Base-by-base conservation (phyloP, 2,329 filamentous ascomycete species). In the Cytospora mali region DNA sequence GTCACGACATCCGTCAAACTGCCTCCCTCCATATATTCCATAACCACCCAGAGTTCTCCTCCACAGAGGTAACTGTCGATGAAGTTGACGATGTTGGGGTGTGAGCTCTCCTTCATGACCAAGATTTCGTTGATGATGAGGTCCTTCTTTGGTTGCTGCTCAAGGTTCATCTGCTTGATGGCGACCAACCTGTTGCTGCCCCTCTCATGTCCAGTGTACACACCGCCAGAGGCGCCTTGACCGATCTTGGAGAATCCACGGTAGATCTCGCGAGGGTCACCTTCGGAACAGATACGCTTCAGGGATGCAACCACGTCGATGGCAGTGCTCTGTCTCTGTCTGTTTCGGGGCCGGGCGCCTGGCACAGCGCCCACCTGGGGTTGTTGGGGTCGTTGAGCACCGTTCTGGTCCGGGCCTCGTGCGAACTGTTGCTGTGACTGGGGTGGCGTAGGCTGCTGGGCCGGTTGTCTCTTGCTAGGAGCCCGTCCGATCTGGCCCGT, bases 11-110 rank as follows among this genome's bases (percentile, higher is more conserved):
- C 95, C 13, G 95, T 99, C 74, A 99, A 81, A 76, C 93, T 97
- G 66, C 95, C 95, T 64, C 95, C 95, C 76, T 99, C 94, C 95
- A 99, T 99, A 72, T 94, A 99, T 78, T 99, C 95, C 95, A 99
- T 99, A 35, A 98, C 92, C 1, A 99, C 95, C 95, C 95, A 99
- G 31, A 99, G 80, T 75, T 98, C 95, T 50, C 94, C 91, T 14
- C 87, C 85, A 62, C 93, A 90, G 13, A 99, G 82, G 75, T 93
- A 98, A 75, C 93, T 97, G 80, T 98, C 95, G 79, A 98, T 94
- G 76, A 98, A 99, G 76, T 99, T 99, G 77, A 99, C 95, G 77
- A 99, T 96, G 74, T 98, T 98, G 71, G 93, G 94, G 74, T 99
- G 95, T 63, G 92, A 95, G 81, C 93, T 97, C 72, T 98, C 95